Evolutionary conservation across 768 basidiomycete genomes (phyloP), one percentile per base, ranked within the genome.

Genomic region (Mrakia hoshinonis): DNA sequence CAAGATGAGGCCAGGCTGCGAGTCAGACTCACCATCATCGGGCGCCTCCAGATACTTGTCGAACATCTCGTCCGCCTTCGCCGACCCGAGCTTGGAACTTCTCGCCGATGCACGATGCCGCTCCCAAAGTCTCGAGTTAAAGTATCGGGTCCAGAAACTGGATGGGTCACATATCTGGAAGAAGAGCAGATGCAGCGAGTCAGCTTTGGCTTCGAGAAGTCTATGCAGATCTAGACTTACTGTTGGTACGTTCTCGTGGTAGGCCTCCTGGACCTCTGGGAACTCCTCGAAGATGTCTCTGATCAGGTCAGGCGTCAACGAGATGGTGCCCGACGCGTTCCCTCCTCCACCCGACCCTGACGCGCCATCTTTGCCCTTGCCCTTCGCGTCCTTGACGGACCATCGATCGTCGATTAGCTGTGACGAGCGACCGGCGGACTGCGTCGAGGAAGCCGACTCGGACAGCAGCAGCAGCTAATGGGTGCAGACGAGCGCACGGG

Each of bases 261-360:
- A 95, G 0, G 93, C 95, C 79, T 86, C 89, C 49, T 89, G 87
- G 15, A 98, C 92, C 39, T 96, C 89, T 2, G 96, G 94, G 78
- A 93, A 98, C 81, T 96, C 94, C 74, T 98, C 93, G 76, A 99
- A 99, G 62, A 98, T 92, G 76, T 98, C 95, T 76, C 91, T 87
- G 43, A 95, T 89, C 55, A 97, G 84, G 79, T 93, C 79, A 39
- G 77, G 76, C 3, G 76, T 74, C 20, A 79, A 69, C 39, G 75
- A 75, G 66, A 79, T 69, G 4, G 55, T 61, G 4, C 62, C 72
- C 24, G 55, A 26, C 22, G 31, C 52, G 12, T n/a, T 24, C 9
- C 39, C 31, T 9, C 55, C 47, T 34, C 46, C 64, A 9, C 69
- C 70, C 54, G 49, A 15, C 24, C 10, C 46, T 24, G 58, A 22